Percentiles rank a stretch among this genome's conserved stretches.
Evolutionary conservation across 768 basidiomycete genomes (phyloP).

Genomic region (Mycena galopus): DNA sequence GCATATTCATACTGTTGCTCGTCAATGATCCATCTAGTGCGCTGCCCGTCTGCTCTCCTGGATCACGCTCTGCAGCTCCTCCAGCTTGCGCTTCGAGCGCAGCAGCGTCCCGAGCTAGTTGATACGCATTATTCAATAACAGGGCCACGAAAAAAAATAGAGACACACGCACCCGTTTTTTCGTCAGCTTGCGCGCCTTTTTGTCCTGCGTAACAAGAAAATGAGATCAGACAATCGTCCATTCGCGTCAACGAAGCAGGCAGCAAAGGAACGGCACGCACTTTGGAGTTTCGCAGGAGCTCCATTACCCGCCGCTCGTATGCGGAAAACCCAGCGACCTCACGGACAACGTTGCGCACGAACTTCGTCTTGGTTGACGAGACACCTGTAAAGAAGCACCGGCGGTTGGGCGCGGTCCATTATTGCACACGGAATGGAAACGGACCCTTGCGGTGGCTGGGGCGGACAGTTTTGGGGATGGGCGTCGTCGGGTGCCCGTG

Average conservation of each 20-base stretch:
- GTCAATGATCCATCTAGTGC: slow-evolving; percentile 48
- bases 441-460: slow-evolving; percentile 91
- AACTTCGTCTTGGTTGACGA: slow-evolving; percentile 93
- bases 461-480: slow-evolving; percentile 80
- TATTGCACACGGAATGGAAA: background rate
- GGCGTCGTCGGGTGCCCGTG: slow-evolving; percentile 91
- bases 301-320: slow-evolving; percentile 99
- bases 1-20: slow-evolving; percentile 21
- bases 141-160: background rate
- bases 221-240: background rate
- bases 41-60: slow-evolving; percentile 89
- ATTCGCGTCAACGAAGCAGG: background rate
- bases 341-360: slow-evolving; percentile 92
- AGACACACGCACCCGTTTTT: slow-evolving; percentile 88
- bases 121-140: slow-evolving; percentile 21
- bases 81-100: slow-evolving; percentile 98
- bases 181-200: slow-evolving; percentile 98
- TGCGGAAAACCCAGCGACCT: slow-evolving; percentile 97
- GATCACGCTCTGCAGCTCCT: slow-evolving; percentile 93
- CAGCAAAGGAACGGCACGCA: slow-evolving; percentile 51
- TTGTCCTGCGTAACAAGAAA: slow-evolving; percentile 76
- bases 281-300: slow-evolving; percentile 97
- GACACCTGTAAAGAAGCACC: slow-evolving; percentile 43
- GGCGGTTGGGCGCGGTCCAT: background rate
- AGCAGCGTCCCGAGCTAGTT: slow-evolving; percentile 94